Evolutionary conservation across 192 early-diverging fungal genomes (phyloP).

Genomic region (Podila epicladia): DNA sequence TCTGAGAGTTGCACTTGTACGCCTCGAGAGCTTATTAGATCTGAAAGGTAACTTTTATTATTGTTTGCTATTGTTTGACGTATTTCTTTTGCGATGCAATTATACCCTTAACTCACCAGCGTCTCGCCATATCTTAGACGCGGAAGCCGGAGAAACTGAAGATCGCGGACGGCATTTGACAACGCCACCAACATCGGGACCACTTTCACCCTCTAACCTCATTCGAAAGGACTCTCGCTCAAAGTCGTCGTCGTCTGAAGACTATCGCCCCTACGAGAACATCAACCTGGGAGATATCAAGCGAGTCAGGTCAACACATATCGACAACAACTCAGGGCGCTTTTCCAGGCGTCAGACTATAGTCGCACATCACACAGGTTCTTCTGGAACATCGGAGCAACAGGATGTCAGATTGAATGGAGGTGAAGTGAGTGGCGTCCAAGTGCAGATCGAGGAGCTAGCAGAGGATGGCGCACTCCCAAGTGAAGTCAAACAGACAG

Average conservation of each 20-base stretch:
- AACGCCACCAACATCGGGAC: constrained; percentile 2
- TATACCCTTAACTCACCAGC: background rate
- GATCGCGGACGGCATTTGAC: constrained; percentile 30
- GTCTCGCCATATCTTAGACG: background rate
- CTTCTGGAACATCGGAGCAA: background rate
- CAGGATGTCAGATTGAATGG: background rate
- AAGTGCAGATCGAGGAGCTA: constrained; percentile 40
- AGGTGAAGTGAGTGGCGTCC: constrained; percentile 11
- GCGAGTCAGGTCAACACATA: constrained; percentile 62
- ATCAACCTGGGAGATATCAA: constrained; percentile 63
- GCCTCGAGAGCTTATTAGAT: constrained; percentile 82
- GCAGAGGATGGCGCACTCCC: background rate
- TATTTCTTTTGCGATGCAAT: background rate
- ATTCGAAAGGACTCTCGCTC: constrained; percentile 53
- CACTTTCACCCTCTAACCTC: constrained; percentile 13
- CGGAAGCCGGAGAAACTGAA: constrained; percentile 4
- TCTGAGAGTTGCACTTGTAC: constrained; percentile 83
- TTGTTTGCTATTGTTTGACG: background rate
- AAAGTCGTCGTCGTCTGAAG: constrained; percentile 56
- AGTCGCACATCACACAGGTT: constrained; percentile 57
- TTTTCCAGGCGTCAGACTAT: constrained; percentile 60
- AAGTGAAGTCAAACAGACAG: constrained; percentile 6
- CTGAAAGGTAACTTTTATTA: constrained; percentile 42
- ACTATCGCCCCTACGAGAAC: constrained; percentile 38
- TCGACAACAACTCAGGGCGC: constrained; percentile 58